Conservation (phyloP, 441 rosid species). For the Gossypium gossypioides region DNA sequence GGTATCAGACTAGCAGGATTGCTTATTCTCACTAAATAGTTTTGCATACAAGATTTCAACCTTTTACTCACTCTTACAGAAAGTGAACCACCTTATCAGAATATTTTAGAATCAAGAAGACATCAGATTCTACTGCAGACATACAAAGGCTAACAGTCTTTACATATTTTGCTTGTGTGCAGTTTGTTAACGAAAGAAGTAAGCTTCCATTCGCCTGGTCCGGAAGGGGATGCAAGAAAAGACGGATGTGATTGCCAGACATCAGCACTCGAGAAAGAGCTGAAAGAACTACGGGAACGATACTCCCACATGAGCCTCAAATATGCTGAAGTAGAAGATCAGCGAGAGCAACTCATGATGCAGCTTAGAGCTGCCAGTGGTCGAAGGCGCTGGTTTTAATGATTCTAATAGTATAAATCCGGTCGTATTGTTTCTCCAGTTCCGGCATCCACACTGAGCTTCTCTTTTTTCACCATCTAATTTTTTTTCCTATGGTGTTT, state of each 20-base stretch:
- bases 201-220: conserved; percentile 8
- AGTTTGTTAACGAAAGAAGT: conserved; percentile 30
- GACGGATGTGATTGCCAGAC: background rate
- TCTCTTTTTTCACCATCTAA: background rate
- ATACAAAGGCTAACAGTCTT: background rate
- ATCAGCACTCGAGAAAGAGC: conserved; percentile 30
- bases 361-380: conserved; percentile 34
- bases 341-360: conserved; percentile 42
- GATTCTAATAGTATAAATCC: background rate
- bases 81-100: background rate
- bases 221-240: conserved; percentile 9
- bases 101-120: background rate
- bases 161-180: conserved; percentile 12
- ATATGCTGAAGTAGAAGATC: conserved; percentile 52
- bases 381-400: conserved; percentile 28
- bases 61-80: background rate
- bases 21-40: background rate
- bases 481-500: background rate
- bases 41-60: background rate
- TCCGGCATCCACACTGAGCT: background rate
- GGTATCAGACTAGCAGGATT: background rate
- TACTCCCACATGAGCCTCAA: conserved; percentile 57
- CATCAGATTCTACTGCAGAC: background rate
- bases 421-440: background rate
- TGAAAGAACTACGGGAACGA: conserved; percentile 40